phyloP scores from a whole-genome alignment of 805 yeast species.

The Tetrapisispora pingtungensis region DNA sequence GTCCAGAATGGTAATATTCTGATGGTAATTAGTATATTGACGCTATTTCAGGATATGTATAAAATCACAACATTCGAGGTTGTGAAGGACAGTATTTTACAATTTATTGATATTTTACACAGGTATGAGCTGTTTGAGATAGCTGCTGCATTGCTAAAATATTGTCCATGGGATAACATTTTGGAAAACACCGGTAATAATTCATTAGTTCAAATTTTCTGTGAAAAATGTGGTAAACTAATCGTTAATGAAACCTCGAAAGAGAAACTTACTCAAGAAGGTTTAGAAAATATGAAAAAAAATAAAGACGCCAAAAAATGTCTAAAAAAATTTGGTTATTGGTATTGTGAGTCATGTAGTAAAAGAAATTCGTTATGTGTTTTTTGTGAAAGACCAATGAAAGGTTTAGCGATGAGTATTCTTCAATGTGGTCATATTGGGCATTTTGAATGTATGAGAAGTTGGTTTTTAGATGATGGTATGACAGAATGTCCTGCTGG shows the following conservation, averaged over 20 bases:
- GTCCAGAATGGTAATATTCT: conserved; percentile 26
- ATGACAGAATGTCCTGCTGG: conserved; percentile 77
- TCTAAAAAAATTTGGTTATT: conserved; percentile 47
- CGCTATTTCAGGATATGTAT: conserved; percentile 26
- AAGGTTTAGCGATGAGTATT: conserved; percentile 52
- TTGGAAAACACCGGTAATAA: conserved; percentile 20
- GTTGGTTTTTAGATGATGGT: conserved; percentile 62
- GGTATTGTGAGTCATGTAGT: conserved; percentile 76
- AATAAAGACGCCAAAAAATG: conserved; percentile 25
- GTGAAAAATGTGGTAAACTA: conserved; percentile 51
- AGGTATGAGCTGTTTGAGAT: conserved; percentile 28
- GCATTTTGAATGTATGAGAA: conserved; percentile 67
- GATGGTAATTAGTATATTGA: conserved; percentile 20
- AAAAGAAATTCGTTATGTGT: conserved; percentile 57
- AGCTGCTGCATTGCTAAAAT: conserved; percentile 26
- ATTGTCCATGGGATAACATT: conserved; percentile 27
- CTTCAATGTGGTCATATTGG: conserved; percentile 80
- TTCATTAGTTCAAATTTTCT: conserved; percentile 43
- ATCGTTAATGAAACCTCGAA: conserved; percentile 50
- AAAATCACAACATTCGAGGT: conserved; percentile 17
- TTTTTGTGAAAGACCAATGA: conserved; percentile 67
- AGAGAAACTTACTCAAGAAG: conserved; percentile 23
- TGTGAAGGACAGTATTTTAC: conserved; percentile 24
- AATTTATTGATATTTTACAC: conserved; percentile 24
- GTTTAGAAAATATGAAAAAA: conserved; percentile 10